phyloP scores from a whole-genome alignment of 768 basidiomycete genomes.

The Baorangia bicolor region DNA sequence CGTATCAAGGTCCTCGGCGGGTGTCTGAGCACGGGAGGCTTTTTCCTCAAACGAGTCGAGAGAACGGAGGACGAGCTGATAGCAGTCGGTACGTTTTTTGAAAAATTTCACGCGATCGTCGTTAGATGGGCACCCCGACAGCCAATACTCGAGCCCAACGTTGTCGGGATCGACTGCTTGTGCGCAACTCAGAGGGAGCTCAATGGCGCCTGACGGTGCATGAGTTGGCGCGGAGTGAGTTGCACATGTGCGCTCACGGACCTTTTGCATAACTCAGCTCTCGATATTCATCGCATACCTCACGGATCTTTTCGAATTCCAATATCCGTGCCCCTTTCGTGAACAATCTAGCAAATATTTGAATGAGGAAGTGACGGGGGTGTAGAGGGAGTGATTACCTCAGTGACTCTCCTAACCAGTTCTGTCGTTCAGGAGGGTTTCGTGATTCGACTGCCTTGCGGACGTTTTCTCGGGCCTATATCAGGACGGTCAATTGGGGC shows the following conservation, averaged over 20 bases:
- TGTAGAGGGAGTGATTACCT: slow-evolving; percentile 47
- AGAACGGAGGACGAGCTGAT: slow-evolving; percentile 81
- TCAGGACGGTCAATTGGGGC: slow-evolving; percentile 2
- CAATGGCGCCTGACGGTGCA: slow-evolving; percentile 63
- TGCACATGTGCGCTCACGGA: slow-evolving; percentile 29
- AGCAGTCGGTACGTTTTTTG: slow-evolving; percentile 68
- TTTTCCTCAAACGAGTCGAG: slow-evolving; percentile 77
- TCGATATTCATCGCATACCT: slow-evolving; percentile 88
- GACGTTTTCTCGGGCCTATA: slow-evolving; percentile 88
- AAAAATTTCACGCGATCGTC: slow-evolving; percentile 60
- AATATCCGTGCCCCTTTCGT: slow-evolving; percentile 84
- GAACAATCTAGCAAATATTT: slow-evolving; percentile 60
- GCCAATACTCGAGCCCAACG: slow-evolving; percentile 75
- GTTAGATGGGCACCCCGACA: slow-evolving; percentile 53
- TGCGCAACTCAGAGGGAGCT: slow-evolving; percentile 84
- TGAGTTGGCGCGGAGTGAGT: not conserved
- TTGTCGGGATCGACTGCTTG: slow-evolving; percentile 73
- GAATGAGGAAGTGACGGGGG: slow-evolving; percentile 1
- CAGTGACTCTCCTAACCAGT: slow-evolving; percentile 82
- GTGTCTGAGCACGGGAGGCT: slow-evolving; percentile 35
- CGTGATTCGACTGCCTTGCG: slow-evolving; percentile 84
- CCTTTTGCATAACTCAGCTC: slow-evolving; percentile 82
- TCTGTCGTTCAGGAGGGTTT: slow-evolving; percentile 70
- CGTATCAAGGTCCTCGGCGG: slow-evolving; percentile 57
- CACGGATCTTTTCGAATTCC: slow-evolving; percentile 79